These are phyloP conservation scores for Colletotrichum theobromicola DNA, from an alignment of 2,329 filamentous ascomycete species.

Conservation along the genomic window DNA sequence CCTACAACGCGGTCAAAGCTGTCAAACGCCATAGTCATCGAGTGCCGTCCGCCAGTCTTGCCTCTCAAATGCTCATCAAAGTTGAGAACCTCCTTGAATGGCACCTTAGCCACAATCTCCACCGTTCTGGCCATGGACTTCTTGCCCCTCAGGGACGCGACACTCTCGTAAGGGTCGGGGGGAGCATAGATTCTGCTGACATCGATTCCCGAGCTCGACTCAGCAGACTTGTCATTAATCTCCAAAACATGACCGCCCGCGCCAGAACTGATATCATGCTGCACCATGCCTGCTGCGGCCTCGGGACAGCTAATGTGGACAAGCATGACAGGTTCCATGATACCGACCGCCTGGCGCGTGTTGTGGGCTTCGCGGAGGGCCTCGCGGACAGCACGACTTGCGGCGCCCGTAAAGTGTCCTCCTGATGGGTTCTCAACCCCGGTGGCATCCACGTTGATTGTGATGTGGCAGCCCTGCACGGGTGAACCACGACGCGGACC, in stretches of 20 bases:
- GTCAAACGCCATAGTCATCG: constrained; percentile 63
- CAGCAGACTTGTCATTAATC: constrained; percentile 61
- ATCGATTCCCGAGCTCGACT: constrained; percentile 61
- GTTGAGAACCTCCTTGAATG: constrained; percentile 94
- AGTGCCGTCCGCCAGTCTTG: constrained; percentile 81
- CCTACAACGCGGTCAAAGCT: constrained; percentile 62
- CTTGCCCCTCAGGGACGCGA: constrained; percentile 61
- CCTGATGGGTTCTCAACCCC: constrained; percentile 63
- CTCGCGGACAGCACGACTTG: constrained; percentile 67
- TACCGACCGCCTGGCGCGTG: constrained; percentile 57
- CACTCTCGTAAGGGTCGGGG: constrained; percentile 77
- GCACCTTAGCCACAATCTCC: constrained; percentile 84
- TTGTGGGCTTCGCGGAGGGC: constrained; percentile 68
- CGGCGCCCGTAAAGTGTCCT: constrained; percentile 69
- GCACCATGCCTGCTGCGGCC: constrained; percentile 77
- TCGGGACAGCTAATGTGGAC: constrained; percentile 88
- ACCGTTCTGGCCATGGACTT: constrained; percentile 54
- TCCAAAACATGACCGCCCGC: constrained; percentile 77
- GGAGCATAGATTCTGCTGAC: constrained; percentile 82
- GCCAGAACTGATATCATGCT: constrained; percentile 79
- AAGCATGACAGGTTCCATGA: constrained; percentile 95
- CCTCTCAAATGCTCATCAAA: constrained; percentile 90
- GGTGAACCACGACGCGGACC: constrained; percentile 84
- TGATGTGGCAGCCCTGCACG: constrained; percentile 76
- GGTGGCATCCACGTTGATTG: constrained; percentile 68